Conservation (phyloP, 2,329 filamentous ascomycete species). For the Zasmidium angulare region DNA sequence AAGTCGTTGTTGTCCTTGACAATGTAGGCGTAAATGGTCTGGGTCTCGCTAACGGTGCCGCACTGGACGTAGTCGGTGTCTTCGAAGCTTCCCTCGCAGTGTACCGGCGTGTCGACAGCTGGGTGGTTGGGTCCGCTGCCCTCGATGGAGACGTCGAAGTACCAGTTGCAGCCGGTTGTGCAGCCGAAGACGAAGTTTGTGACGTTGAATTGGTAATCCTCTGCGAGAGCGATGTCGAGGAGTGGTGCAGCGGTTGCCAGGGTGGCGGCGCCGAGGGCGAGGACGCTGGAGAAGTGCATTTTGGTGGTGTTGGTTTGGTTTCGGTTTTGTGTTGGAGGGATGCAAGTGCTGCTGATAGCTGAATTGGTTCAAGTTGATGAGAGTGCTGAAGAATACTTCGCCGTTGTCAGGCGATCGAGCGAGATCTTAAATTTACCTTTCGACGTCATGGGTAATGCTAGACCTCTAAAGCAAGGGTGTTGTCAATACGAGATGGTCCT, state of each 20-base stretch:
- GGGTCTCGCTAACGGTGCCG: conserved; percentile 16
- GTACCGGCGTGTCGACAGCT: conserved; percentile 12
- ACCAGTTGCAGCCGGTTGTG: conserved; percentile 23
- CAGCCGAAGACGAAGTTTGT: conserved; percentile 30
- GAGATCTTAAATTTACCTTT: background rate
- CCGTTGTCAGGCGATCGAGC: background rate
- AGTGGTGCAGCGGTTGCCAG: conserved; percentile 21
- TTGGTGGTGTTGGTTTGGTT: conserved; percentile 4
- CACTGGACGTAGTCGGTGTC: conserved; percentile 27
- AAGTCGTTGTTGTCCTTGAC: conserved; percentile 20
- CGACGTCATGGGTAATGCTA: background rate
- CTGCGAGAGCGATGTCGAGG: background rate
- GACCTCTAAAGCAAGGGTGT: background rate
- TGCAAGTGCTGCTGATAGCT: background rate
- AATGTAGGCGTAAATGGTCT: conserved; percentile 22
- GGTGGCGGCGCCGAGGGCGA: conserved; percentile 20
- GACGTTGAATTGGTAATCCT: conserved; percentile 18
- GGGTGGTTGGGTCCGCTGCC: conserved; percentile 20
- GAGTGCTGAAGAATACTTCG: background rate
- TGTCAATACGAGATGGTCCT: background rate
- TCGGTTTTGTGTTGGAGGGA: background rate
- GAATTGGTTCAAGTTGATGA: background rate
- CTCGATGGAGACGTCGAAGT: conserved; percentile 22
- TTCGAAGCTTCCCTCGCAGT: conserved; percentile 19
- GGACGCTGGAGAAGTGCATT: conserved; percentile 22